Percentiles rank a stretch among this genome's conserved stretches.
phyloP scores from a whole-genome alignment of 345 rosid species.

The Trapa bicornis region DNA sequence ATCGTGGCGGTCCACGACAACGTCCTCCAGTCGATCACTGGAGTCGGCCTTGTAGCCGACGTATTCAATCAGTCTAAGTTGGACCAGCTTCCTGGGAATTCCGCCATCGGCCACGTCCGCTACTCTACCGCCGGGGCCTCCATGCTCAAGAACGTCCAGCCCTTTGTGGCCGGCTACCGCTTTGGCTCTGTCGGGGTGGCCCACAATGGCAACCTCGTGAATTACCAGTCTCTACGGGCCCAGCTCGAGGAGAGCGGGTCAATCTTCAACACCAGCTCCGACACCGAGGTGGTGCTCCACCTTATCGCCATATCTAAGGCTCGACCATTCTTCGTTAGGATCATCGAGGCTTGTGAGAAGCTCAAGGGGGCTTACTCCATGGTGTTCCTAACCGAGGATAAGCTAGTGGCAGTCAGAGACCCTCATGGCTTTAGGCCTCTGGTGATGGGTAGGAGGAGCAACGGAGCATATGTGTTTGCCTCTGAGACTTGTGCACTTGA shows the following conservation, averaged over 20 bases:
- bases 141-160: conserved; percentile 95
- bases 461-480: conserved; percentile 84
- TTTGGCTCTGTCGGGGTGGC: conserved; percentile 93
- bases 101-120: conserved; percentile 86
- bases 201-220: conserved; percentile 87
- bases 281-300: conserved; percentile 96
- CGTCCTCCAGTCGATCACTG: conserved; percentile 74
- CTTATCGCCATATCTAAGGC: conserved; percentile 85
- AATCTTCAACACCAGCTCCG: conserved; percentile 83
- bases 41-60: conserved; percentile 89
- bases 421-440: conserved; percentile 84
- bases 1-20: conserved; percentile 67
- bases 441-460: conserved; percentile 94
- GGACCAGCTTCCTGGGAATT: conserved; percentile 69
- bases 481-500: conserved; percentile 98
- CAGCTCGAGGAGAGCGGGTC: conserved; percentile 79
- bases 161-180: conserved; percentile 87
- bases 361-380: conserved; percentile 85
- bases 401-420: conserved; percentile 88
- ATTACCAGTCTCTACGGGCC: conserved; percentile 51
- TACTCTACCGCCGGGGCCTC: conserved; percentile 93
- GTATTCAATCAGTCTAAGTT: conserved; percentile 83
- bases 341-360: conserved; percentile 86
- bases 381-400: conserved; percentile 89
- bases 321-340: conserved; percentile 76